Evolutionary conservation across 164 flowering plant species (phyloP).

Genomic region (Brasenia schreberi): DNA sequence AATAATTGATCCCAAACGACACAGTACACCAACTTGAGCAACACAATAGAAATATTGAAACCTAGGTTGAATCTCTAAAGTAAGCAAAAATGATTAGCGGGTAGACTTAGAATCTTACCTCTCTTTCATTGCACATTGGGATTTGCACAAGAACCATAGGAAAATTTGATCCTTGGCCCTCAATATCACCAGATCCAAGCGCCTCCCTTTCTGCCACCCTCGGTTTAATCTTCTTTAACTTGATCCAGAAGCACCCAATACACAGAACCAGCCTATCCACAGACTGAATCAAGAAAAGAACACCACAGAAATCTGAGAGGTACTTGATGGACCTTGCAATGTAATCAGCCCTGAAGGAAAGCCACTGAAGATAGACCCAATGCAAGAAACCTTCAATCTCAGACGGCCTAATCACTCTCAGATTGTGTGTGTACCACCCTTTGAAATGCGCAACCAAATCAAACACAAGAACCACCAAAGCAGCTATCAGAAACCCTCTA

Average conservation of each 20-base stretch:
- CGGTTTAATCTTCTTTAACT: slow-evolving; percentile 52
- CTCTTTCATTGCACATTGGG: slow-evolving; percentile 98
- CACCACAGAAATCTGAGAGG: slow-evolving; percentile 55
- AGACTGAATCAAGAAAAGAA: slow-evolving; percentile 76
- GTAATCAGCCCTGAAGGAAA: slow-evolving; percentile 44
- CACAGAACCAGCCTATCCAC: slow-evolving; percentile 68
- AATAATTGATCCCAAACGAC: background rate
- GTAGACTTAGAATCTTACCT: slow-evolving; percentile 43
- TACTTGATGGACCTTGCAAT: slow-evolving; percentile 76
- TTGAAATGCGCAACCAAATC: slow-evolving; percentile 76
- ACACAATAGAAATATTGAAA: background rate
- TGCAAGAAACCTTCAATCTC: slow-evolving; percentile 34
- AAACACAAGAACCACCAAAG: slow-evolving; percentile 31
- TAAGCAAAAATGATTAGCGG: background rate
- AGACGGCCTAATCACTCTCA: slow-evolving; percentile 24
- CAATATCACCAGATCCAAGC: slow-evolving; percentile 9
- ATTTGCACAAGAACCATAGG: slow-evolving; percentile 94
- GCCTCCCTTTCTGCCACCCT: slow-evolving; percentile 27
- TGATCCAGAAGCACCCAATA: slow-evolving; percentile 81
- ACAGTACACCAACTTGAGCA: background rate
- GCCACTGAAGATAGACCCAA: slow-evolving; percentile 59
- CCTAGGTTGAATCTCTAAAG: background rate
- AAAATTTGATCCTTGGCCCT: slow-evolving; percentile 34
- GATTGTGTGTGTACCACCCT: slow-evolving; percentile 89
- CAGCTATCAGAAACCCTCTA: slow-evolving; percentile 33